Evolutionary conservation across 805 yeast genomes (phyloP).

Genomic region (Saturnispora zaruensis): DNA sequence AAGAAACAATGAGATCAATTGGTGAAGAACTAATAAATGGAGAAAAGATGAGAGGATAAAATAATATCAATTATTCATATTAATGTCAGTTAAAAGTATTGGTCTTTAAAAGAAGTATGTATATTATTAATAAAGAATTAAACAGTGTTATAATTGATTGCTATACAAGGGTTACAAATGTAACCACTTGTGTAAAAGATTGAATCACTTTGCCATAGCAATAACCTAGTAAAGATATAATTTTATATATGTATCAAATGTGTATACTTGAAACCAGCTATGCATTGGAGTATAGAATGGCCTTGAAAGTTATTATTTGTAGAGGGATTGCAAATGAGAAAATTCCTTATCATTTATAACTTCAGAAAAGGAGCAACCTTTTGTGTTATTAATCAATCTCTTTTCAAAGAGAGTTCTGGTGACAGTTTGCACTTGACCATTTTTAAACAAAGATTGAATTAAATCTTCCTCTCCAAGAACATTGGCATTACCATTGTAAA

Average conservation of each 20-base stretch:
- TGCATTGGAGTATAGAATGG: too few species aligned
- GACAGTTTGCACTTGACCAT: constrained; percentile 42
- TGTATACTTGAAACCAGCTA: background rate
- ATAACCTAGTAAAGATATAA: background rate
- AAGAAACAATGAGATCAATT: constrained; percentile 61
- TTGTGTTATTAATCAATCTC: constrained; percentile 37
- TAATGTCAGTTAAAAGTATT: background rate
- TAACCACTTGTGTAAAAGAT: background rate
- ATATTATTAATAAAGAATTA: background rate
- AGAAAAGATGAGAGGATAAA: constrained; percentile 66
- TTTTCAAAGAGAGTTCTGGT: constrained; percentile 47
- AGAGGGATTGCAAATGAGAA: constrained; percentile 33
- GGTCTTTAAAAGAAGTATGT: background rate
- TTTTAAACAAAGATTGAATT: constrained; percentile 43
- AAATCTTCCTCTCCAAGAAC: constrained; percentile 58
- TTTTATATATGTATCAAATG: background rate
- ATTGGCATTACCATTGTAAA: constrained; percentile 31
- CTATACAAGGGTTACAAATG: background rate
- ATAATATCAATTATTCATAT: background rate
- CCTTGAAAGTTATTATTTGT: constrained; percentile 19
- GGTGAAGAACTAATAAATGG: constrained; percentile 64
- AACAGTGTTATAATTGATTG: background rate
- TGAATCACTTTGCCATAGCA: background rate
- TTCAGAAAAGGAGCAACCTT: constrained; percentile 37
- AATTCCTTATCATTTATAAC: constrained; percentile 38